These are phyloP conservation scores for Aspergillus cejpii DNA, from an alignment of 2,329 filamentous ascomycete genomes.

Conservation along the genomic window DNA sequence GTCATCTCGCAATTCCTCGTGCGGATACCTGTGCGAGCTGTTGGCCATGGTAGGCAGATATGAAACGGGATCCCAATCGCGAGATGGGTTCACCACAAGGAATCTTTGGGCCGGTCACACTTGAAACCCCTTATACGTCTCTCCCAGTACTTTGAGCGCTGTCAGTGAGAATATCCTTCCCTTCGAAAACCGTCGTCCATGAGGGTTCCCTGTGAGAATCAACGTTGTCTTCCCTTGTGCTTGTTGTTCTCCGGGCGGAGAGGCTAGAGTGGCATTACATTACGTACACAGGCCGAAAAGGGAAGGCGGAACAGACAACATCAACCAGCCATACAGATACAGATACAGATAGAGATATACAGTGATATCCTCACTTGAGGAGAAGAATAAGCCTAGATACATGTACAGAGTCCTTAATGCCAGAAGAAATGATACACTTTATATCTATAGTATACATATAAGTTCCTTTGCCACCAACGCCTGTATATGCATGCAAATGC, in stretches of 20 bases:
- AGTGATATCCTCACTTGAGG: no score
- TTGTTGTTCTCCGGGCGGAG: conserved; percentile 18
- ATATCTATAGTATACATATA: neutral
- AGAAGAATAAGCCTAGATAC: no score
- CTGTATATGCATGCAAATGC: conserved; percentile 11
- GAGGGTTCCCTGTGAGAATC: neutral
- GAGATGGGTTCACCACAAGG: conserved; percentile 3
- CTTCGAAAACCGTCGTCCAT: neutral
- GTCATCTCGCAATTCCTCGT: conserved; percentile 56
- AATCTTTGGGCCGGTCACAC: neutral
- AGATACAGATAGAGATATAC: no score
- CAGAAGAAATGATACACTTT: neutral
- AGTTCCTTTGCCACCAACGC: conserved; percentile 12
- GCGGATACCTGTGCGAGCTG: conserved; percentile 40
- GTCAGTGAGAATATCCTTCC: neutral
- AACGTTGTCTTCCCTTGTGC: neutral
- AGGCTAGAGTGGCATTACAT: conserved; percentile 40
- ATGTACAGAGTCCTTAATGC: neutral
- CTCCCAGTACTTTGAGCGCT: neutral
- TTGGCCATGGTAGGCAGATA: conserved; percentile 30
- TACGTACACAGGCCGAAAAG: conserved; percentile 22
- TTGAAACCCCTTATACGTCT: neutral
- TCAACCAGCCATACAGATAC: no score
- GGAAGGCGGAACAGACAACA: conserved; percentile 20
- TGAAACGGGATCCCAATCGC: conserved; percentile 19